These are phyloP conservation scores for Anisodus tanguticus DNA, from an alignment of 257 asterid genomes.

Conservation along the genomic window DNA sequence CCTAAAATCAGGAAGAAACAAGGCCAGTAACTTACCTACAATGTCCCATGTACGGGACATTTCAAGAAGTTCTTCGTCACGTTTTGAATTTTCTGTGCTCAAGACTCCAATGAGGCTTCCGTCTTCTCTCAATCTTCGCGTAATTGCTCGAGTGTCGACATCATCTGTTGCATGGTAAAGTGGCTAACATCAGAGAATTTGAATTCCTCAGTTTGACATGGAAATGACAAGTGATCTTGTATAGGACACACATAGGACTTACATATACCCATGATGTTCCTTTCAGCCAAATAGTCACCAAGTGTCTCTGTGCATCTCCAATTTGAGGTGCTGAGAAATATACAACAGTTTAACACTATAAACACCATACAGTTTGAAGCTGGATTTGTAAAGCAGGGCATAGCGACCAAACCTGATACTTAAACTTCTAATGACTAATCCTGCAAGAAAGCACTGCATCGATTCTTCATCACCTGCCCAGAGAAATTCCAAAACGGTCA, in stretches of 20 bases:
- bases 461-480: constrained; percentile 87
- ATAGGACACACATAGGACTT: constrained; percentile 38
- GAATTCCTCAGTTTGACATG: not conserved
- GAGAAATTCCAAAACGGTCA: constrained; percentile 30
- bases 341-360: not conserved
- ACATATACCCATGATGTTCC: constrained; percentile 96
- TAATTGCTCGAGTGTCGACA: constrained; percentile 96
- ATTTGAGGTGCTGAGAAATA: constrained; percentile 73
- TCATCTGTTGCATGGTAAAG: constrained; percentile 62
- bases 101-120: constrained; percentile 97
- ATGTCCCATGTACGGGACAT: constrained; percentile 83
- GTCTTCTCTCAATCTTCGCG: constrained; percentile 79
- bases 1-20: not conserved
- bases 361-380: not conserved
- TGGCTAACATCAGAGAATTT: constrained; percentile 32
- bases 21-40: constrained; percentile 59
- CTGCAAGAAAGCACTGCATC: constrained; percentile 80
- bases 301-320: constrained; percentile 82
- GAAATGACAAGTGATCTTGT: not conserved
- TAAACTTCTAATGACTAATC: constrained; percentile 85
- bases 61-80: constrained; percentile 75
- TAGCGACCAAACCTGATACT: constrained; percentile 68
- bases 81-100: constrained; percentile 77
- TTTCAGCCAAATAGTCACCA: constrained; percentile 85
- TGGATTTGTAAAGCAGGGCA: not conserved